Evolutionary conservation across 2,329 filamentous ascomycete species (phyloP), one percentile per base, ranked within the genome.

Genomic region (Didymella exigua): DNA sequence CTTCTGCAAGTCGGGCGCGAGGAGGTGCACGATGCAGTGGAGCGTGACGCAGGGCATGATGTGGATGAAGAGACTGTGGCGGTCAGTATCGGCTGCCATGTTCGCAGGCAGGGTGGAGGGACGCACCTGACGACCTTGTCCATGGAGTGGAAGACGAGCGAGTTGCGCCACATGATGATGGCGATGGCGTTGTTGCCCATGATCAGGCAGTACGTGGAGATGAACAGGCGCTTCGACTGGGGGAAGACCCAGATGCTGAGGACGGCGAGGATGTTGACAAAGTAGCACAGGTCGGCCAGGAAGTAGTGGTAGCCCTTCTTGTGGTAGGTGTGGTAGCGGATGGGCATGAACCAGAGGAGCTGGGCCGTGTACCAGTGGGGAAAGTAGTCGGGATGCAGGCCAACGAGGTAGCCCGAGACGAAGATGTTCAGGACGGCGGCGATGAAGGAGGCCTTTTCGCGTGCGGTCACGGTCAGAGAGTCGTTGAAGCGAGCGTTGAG

Each of bases 141-240:
- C 77, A 99, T 87, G 71, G 91, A 96, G 80, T 99, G 95, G 75
- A 99, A 99, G 41, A 99, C 95, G 70, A 99, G 85, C 27, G 93
- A 97, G 75, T 99, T 99, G 61, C 95, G 87, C 95, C 95, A 99
- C 93, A 99, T 95, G 72, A 95, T 92, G 74, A 99, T 98, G 11
- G 95, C 95, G 41, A 97, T 87, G 18, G 95, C 95, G 72, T 99
- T 99, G 77, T 99, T 99, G 60, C 95, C 95, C 71, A 91, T 96
- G 9, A 93, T 90, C 29, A 99, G 81, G 69, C 95, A 98, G 76
- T 93, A 99, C 0, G 91, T 89, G 63, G 91, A 88, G 61, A 96
- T 95, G 75, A 99, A 93, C 14, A 99, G 83, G 38, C 93, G 87
- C 76, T 96, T 96, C 11, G 93, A 97, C 46, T 84, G 79, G 0